Evolutionary conservation across 176 grass and related monocot genomes (phyloP), one percentile per base, ranked within the genome.

Genomic region (Dendrocalamus sinicus): DNA sequence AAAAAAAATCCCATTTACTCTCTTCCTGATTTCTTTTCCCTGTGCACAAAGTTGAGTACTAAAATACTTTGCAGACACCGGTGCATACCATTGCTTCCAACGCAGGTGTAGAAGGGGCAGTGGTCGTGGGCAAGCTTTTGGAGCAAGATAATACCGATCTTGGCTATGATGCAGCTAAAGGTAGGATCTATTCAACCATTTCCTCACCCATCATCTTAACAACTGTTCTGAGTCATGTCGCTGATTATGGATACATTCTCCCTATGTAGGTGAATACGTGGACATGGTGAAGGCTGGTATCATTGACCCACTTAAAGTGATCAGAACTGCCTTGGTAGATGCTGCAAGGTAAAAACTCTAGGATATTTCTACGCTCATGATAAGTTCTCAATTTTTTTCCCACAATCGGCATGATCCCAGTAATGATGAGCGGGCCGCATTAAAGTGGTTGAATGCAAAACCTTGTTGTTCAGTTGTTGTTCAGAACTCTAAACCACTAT

Each of bases 231-330:
- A 75, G 67, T 17, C 17, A 13, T 81, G 50, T 76, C 85, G 16
- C 57, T 85, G 41, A 82, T 35, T 28, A 3, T 26, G 11, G 9
- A 72, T 61, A 11, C 24, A 4, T 13, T 41, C 6, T 54, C 80
- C 46, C 12, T 79, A 22, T 74, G 1, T 71, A 99, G 96, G 88
- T 22, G 96, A 99, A 70, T 99, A 99, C 22, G 94, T 99, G 3
- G 96, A 99, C 84, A 96, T 99, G 96, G 93, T 99, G 8, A 99
- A 99, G 82, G 86, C 89, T 0, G 96, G 96, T 87, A 99, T 99
- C 70, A 94, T 99, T n/a, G 96, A 99, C 24, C 93, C 96, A 7
- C 90, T 99, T 72, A 99, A 99, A 81, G 96, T 99, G 47, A 99
- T 99, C 48, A 94, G 96, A 89, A 99, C 96, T 90, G 96, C 96